Conservation (phyloP, 2,329 filamentous ascomycete species). For the Fusarium chlamydosporum region DNA sequence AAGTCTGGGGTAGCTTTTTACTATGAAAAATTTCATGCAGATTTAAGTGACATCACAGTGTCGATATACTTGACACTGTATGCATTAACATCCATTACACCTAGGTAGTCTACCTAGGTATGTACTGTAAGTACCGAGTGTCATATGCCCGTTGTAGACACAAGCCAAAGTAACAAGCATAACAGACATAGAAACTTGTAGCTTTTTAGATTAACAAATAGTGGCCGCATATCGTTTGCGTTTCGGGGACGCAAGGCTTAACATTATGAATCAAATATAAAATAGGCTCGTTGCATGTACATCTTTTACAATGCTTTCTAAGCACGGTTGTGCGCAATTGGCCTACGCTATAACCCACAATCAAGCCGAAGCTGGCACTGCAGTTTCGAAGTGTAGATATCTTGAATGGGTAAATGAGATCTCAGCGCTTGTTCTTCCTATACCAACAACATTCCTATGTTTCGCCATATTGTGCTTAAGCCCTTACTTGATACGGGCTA, state of each 20-base stretch:
- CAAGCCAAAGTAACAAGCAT: neutral
- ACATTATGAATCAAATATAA: neutral
- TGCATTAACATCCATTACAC: neutral
- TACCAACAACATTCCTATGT: slow-evolving; percentile 21
- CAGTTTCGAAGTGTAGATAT: slow-evolving; percentile 4
- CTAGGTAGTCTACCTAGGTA: too few relatives aligned
- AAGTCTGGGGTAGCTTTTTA: slow-evolving; percentile 5
- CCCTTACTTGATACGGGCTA: slow-evolving; percentile 71
- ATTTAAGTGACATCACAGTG: slow-evolving; percentile 1
- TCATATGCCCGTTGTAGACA: too few relatives aligned
- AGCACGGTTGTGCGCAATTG: slow-evolving; percentile 1
- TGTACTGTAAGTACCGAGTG: too few relatives aligned
- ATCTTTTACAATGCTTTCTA: neutral
- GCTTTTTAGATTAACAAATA: neutral
- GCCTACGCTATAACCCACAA: slow-evolving; percentile 13
- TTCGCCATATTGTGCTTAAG: slow-evolving; percentile 1
- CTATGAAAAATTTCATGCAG: slow-evolving; percentile 31
- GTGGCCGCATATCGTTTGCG: too few relatives aligned
- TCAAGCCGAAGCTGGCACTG: slow-evolving; percentile 9
- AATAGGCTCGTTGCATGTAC: slow-evolving; percentile 12
- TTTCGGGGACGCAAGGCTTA: neutral
- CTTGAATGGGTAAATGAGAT: slow-evolving; percentile 23
- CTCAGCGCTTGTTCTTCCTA: slow-evolving; percentile 8
- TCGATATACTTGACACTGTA: neutral
- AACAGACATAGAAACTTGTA: too few relatives aligned